A percentile compares a stretch with the other conserved stretches of the same genome.
Evolutionary conservation across 495 filamentous ascomycete species (phyloP).

Genomic region (Daldinia grandis): DNA sequence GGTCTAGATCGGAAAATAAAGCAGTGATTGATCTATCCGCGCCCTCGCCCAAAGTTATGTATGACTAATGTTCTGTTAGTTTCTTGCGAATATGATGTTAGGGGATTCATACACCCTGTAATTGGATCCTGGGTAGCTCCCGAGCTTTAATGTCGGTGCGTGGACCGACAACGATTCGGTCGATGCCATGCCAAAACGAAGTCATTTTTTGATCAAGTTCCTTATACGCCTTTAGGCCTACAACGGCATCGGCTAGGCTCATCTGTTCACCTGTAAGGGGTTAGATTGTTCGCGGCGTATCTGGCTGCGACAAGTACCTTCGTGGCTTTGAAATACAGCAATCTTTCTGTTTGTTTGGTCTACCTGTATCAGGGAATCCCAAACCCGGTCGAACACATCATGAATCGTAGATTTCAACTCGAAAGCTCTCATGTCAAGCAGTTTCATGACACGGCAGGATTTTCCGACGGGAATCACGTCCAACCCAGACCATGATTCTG

Average conservation of each 20-base stretch:
- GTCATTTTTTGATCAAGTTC: slow-evolving; percentile 60
- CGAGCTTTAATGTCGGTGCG: slow-evolving; percentile 52
- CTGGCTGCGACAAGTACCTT: slow-evolving; percentile 46
- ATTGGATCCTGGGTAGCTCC: slow-evolving; percentile 46
- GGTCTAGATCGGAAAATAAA: slow-evolving; percentile 67
- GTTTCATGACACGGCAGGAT: slow-evolving; percentile 57
- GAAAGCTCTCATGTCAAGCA: slow-evolving; percentile 58
- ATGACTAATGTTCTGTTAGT: slow-evolving; percentile 46
- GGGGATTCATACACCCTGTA: slow-evolving; percentile 51
- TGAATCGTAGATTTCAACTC: slow-evolving; percentile 66
- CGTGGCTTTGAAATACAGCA: slow-evolving; percentile 53
- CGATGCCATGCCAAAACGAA: slow-evolving; percentile 61
- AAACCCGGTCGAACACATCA: slow-evolving; percentile 64
- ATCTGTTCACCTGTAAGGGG: slow-evolving; percentile 54
- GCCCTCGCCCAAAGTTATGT: slow-evolving; percentile 44
- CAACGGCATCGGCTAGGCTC: slow-evolving; percentile 56
- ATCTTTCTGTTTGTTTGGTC: slow-evolving; percentile 59
- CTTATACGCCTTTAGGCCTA: slow-evolving; percentile 59
- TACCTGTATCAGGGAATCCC: slow-evolving; percentile 64
- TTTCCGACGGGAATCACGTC: slow-evolving; percentile 55
- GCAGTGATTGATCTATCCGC: slow-evolving; percentile 53
- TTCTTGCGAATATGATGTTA: background rate
- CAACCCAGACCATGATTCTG: slow-evolving; percentile 58
- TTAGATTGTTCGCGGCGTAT: slow-evolving; percentile 33
- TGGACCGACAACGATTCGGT: slow-evolving; percentile 59